A percentile compares a stretch with the other conserved stretches of the same genome.
phyloP scores from a whole-genome alignment of 75 land plant genomes.

The Picea glauca region DNA sequence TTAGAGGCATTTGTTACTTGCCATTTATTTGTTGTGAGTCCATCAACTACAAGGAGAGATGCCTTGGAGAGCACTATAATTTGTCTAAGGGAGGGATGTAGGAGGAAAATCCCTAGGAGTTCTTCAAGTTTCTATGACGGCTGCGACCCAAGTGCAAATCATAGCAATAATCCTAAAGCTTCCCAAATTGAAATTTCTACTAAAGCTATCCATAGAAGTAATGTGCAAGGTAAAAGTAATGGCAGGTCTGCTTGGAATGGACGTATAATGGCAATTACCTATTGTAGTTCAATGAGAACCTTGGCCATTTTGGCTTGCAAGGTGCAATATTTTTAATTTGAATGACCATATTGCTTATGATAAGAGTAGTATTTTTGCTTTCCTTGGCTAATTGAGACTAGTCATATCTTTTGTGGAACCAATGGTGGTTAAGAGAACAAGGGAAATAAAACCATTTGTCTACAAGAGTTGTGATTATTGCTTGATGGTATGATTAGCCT shows the following conservation, averaged over 20 bases:
- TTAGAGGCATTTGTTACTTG: slow-evolving; percentile 80
- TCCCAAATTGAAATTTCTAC: slow-evolving; percentile 57
- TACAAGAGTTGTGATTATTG: no score
- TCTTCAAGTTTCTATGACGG: slow-evolving; percentile 98
- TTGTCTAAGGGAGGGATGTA: slow-evolving; percentile 86
- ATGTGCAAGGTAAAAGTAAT: slow-evolving; percentile 39
- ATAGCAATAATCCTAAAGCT: slow-evolving; percentile 72
- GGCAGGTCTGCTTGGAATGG: slow-evolving; percentile 42
- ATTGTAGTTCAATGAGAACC: no score
- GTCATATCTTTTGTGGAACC: no score
- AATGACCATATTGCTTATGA: no score
- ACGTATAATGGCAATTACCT: no score
- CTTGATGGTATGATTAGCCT: no score
- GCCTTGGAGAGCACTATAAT: slow-evolving; percentile 85
- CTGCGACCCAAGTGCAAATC: slow-evolving; percentile 82
- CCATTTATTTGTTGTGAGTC: slow-evolving; percentile 66
- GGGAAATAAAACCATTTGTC: no score
- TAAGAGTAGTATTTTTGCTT: no score
- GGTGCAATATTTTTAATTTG: no score
- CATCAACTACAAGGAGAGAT: slow-evolving; percentile 84
- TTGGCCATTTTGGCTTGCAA: no score
- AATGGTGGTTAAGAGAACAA: no score
- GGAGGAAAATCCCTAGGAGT: slow-evolving; percentile 67
- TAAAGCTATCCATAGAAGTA: slow-evolving; percentile 41
- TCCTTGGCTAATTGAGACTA: no score